These are phyloP conservation scores for Monosporascus sp. DNA, from an alignment of 2,329 filamentous ascomycete genomes.

Conservation along the genomic window DNA sequence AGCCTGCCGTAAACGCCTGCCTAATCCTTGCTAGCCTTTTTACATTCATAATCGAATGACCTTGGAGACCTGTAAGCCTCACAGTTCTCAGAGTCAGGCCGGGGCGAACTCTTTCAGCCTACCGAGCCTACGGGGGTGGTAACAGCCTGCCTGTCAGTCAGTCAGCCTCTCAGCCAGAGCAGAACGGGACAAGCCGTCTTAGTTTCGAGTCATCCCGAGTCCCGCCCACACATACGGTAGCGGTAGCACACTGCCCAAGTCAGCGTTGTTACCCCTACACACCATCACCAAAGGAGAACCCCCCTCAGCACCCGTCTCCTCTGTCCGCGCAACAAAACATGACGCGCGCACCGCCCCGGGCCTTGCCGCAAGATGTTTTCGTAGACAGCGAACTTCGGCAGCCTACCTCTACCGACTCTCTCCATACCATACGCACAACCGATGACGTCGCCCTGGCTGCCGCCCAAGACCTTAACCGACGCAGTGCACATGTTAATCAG, in stretches of 20 bases:
- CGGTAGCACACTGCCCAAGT: background rate
- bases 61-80: too few species aligned
- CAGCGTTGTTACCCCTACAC: too few species aligned
- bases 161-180: too few species aligned
- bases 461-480: constrained; percentile 21
- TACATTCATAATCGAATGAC: too few species aligned
- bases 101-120: too few species aligned
- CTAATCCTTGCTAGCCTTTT: constrained; percentile 16
- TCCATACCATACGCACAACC: constrained; percentile 9
- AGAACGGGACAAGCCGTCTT: too few species aligned
- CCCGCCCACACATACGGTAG: background rate
- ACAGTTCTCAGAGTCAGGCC: too few species aligned
- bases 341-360: constrained; percentile 19
- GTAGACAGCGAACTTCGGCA: constrained; percentile 14
- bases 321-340: constrained; percentile 14
- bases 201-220: background rate
- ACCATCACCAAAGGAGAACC: too few species aligned
- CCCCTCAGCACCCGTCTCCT: too few species aligned
- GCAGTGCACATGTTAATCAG: constrained; percentile 18
- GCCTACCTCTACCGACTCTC: constrained; percentile 7
- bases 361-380: constrained; percentile 19
- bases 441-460: constrained; percentile 15
- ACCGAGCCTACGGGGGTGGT: background rate
- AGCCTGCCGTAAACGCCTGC: constrained; percentile 13
- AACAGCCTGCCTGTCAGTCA: background rate